These are phyloP conservation scores for Helminthosporium solani DNA, from an alignment of 2,329 filamentous ascomycete species.

Conservation along the genomic window DNA sequence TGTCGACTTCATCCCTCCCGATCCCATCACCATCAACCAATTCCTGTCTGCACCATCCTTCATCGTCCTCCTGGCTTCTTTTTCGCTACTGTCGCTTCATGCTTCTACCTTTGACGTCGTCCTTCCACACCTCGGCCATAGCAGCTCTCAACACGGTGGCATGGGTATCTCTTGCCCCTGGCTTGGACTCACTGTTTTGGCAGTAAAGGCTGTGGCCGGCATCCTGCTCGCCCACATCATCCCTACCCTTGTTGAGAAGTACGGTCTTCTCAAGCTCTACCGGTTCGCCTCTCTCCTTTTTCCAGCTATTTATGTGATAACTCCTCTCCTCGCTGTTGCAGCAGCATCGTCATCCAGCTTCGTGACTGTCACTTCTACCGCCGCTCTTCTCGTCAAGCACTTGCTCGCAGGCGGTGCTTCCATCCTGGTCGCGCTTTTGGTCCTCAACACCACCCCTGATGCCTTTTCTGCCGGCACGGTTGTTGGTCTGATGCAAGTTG, in stretches of 20 bases:
- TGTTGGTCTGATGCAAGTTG: slow-evolving; percentile 51
- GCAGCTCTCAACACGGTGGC: slow-evolving; percentile 46
- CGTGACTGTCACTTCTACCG: slow-evolving; percentile 40
- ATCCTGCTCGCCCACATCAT: slow-evolving; percentile 41
- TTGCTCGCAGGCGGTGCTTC: slow-evolving; percentile 45
- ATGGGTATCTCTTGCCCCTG: slow-evolving; percentile 50
- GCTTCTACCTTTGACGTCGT: slow-evolving; percentile 55
- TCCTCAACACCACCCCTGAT: slow-evolving; percentile 51
- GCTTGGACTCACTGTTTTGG: slow-evolving; percentile 46
- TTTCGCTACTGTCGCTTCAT: slow-evolving; percentile 58
- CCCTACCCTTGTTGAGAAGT: slow-evolving; percentile 39
- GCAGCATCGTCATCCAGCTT: slow-evolving; percentile 36
- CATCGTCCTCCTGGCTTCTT: slow-evolving; percentile 49
- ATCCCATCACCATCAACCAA: slow-evolving; percentile 47
- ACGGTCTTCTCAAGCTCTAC: slow-evolving; percentile 48
- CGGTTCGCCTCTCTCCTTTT: slow-evolving; percentile 44
- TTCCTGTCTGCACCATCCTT: slow-evolving; percentile 51
- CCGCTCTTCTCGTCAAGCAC: slow-evolving; percentile 47
- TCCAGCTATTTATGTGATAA: slow-evolving; percentile 43
- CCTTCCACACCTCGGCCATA: slow-evolving; percentile 51
- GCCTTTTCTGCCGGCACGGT: slow-evolving; percentile 50
- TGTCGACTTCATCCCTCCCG: slow-evolving; percentile 40
- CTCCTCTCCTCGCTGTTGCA: slow-evolving; percentile 42
- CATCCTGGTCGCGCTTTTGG: slow-evolving; percentile 48
- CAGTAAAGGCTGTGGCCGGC: slow-evolving; percentile 45